Conservation (phyloP, 148 eudicot genomes). For the Agrostemma githago region DNA sequence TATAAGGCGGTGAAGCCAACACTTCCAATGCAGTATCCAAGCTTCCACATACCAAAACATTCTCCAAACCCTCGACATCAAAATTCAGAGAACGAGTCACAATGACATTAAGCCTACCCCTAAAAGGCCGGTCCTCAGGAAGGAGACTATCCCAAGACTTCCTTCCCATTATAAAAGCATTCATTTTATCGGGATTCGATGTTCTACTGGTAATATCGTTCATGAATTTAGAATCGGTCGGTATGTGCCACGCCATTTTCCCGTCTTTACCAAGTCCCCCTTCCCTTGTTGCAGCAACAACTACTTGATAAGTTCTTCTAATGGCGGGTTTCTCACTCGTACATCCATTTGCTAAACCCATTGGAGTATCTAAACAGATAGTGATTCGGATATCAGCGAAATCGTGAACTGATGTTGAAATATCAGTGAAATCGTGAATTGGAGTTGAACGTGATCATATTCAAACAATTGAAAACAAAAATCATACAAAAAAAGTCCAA, state of each 20-base stretch:
- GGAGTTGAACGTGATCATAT: too few relatives aligned
- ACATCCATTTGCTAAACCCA: conserved; percentile 35
- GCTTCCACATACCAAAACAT: conserved; percentile 70
- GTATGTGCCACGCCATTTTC: conserved; percentile 81
- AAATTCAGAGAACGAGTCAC: conserved; percentile 60
- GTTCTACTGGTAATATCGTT: conserved; percentile 63
- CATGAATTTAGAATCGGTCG: conserved; percentile 70
- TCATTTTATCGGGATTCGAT: conserved; percentile 62
- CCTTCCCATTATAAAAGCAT: conserved; percentile 94
- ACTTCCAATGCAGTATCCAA: conserved; percentile 59
- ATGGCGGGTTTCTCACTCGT: conserved; percentile 15
- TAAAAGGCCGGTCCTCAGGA: conserved; percentile 50
- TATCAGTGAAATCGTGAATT: too few relatives aligned
- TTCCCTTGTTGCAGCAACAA: conserved; percentile 79
- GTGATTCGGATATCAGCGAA: too few relatives aligned
- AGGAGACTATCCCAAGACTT: conserved; percentile 94
- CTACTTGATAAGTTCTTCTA: conserved; percentile 71
- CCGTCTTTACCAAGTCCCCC: conserved; percentile 97
- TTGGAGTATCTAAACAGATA: too few relatives aligned
- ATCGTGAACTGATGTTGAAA: too few relatives aligned
- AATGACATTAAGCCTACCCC: conserved; percentile 78
- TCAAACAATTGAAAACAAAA: too few relatives aligned
- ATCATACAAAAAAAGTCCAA: too few relatives aligned
- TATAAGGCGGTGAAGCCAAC: conserved; percentile 57
- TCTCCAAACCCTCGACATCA: conserved; percentile 46